Base-by-base conservation (phyloP, 2,329 filamentous ascomycete genomes). In the Dactylella cylindrospora region DNA sequence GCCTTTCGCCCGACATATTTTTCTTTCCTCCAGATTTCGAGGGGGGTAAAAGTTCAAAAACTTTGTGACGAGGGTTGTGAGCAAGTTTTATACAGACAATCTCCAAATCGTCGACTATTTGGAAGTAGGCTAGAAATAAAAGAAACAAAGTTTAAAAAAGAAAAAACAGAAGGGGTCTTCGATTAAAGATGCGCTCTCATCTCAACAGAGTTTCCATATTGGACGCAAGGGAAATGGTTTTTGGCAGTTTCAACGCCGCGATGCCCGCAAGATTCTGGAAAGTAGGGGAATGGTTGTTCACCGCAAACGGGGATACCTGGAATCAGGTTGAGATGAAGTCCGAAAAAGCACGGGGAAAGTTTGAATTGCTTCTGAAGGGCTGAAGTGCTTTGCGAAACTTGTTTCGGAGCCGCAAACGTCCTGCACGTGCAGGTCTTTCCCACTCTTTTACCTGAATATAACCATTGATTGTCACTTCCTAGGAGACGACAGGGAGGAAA, bases 271-370 rank as follows among this genome's bases (percentile, higher is more conserved):
- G 25, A 31, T 44, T 22, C 41, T 33, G 32, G 41, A 31, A 45
- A 45, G 35, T 45, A 31, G 32, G 41, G 28, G 41, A n/a, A 35
- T n/a, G 31, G 28, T 20, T 23, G 36, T 22, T 17, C 31, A 47
- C 44, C 31, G 52, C 44, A 57, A 57, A 57, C 52, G 43, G 52
- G 49, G 52, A 44, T 49, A 43, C 44, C 52, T 50, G 19, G 52
- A 41, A 9, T 49, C 17, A 23, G 28, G 50, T 26, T 25, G n/a
- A n/a, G n/a, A n/a, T n/a, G n/a, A n/a, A n/a, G n/a, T n/a, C n/a
- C n/a, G n/a, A n/a, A n/a, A n/a, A n/a, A n/a, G n/a, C n/a, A n/a
- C n/a, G n/a, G n/a, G n/a, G n/a, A n/a, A n/a, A n/a, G n/a, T n/a
- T n/a, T n/a, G n/a, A n/a, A n/a, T n/a, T n/a, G n/a, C n/a, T n/a